Evolutionary conservation across 2,329 filamentous ascomycete genomes (phyloP), one percentile per base, ranked within the genome.

Genomic region (Penicillium sp.): DNA sequence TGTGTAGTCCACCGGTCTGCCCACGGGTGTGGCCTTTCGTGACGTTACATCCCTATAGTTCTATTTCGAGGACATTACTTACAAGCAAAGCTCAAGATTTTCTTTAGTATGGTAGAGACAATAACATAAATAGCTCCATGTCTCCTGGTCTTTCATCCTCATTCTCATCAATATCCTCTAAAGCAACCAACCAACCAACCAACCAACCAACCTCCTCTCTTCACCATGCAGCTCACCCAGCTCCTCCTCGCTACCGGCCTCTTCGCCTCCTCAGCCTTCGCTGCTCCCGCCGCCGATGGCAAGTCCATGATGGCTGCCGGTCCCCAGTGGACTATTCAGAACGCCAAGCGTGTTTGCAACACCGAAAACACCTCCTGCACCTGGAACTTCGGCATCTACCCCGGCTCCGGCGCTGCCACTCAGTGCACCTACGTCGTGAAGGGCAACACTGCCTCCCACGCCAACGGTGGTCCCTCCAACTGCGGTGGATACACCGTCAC

Each of bases 401-500:
- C 60, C 34, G 65, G 65, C 45, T 59, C 53, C 39, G 63, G 45
- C 27, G 32, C 61, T 5, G 48, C 60, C 11, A 75, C 74, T 29
- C 13, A 59, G 16, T 79, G 76, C 72, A 64, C 55, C 51, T 78
- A 77, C 67, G 63, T 68, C 49, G 72, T 77, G 59, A 69, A 70
- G 36, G 69, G 63, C 44, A 50, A 62, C 53, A 61, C 66, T 53
- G 68, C 71, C 58, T 72, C 74, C 52, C 63, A 70, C 54, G 70
- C 72, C 55, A 72, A 69, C 65, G 75, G 73, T 45, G 75, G 73
- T 16, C 72, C 76, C 42, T 59, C 66, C 54, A 72, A 59, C 46
- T 84, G 80, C 72, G 81, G 81, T 38, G 64, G 63, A 54, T 84
- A 75, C 74, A 79, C 75, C 57, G 62, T 84, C 64, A 80, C 78